phyloP scores from a whole-genome alignment of 2,329 filamentous ascomycete genomes.

The Remersonia thermophila region DNA sequence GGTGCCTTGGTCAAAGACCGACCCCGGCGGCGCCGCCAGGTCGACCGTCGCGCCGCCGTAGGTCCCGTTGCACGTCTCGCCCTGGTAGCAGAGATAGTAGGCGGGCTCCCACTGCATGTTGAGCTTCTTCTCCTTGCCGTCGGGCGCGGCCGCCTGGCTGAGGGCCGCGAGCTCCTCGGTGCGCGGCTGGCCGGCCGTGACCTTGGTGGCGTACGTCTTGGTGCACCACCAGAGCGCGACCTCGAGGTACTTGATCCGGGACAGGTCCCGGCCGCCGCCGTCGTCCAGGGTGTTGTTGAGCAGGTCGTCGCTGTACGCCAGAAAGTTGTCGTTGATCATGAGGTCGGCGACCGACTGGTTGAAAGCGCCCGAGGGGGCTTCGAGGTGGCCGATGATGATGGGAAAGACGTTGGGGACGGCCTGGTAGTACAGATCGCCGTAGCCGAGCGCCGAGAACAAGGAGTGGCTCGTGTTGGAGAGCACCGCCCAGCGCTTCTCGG shows the following conservation, averaged over 20 bases:
- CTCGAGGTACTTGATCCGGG: conserved; percentile 13
- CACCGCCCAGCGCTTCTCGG: conserved; percentile 6
- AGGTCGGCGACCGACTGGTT: conserved; percentile 11
- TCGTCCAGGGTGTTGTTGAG: conserved; percentile 2
- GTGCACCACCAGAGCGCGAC: conserved; percentile 15
- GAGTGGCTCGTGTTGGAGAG: conserved; percentile 8
- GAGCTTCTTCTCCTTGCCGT: conserved; percentile 1
- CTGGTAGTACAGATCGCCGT: conserved; percentile 1
- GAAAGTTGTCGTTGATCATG: conserved; percentile 11
- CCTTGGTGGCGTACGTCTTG: conserved; percentile 11
- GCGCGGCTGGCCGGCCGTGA: conserved; percentile 5
- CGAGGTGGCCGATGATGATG: conserved; percentile 8
- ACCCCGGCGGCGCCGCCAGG: no score
- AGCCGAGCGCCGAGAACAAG: conserved; percentile 4
- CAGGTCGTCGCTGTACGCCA: conserved; percentile 13
- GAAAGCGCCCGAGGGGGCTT: conserved; percentile 8
- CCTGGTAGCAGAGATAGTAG: conserved; percentile 10
- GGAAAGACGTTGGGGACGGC: conserved; percentile 8
- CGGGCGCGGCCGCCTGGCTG: neutral
- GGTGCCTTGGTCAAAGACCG: neutral
- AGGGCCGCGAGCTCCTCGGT: conserved; percentile 6
- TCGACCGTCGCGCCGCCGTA: conserved; percentile 4
- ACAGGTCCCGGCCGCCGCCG: conserved; percentile 5
- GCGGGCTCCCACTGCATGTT: conserved; percentile 9
- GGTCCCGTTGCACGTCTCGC: conserved; percentile 11